A percentile compares a stretch with the other conserved stretches of the same genome.
Evolutionary conservation across 805 yeast genomes (phyloP).

Genomic region (Cyberlindnera mrakii): DNA sequence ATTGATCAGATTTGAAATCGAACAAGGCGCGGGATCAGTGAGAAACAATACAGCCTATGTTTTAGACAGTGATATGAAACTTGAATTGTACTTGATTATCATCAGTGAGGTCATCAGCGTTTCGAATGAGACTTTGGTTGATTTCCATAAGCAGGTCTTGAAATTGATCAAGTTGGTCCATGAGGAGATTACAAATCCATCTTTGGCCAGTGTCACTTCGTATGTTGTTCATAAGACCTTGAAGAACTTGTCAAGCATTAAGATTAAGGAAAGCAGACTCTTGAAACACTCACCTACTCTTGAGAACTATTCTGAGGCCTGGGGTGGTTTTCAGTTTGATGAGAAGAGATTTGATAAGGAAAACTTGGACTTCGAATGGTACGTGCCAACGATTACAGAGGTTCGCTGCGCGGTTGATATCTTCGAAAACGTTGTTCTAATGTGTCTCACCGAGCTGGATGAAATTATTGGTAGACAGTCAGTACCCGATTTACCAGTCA

Average conservation of each 20-base stretch:
- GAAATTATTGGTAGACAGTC: slow-evolving; percentile 24
- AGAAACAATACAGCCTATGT: slow-evolving; percentile 59
- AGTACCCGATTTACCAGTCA: slow-evolving; percentile 22
- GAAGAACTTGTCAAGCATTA: slow-evolving; percentile 55
- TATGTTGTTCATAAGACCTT: slow-evolving; percentile 64
- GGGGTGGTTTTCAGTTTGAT: slow-evolving; percentile 74
- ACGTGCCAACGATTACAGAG: slow-evolving; percentile 52
- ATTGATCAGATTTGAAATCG: slow-evolving; percentile 58
- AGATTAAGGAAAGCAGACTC: slow-evolving; percentile 49
- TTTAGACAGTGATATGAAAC: slow-evolving; percentile 69
- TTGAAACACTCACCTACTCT: slow-evolving; percentile 39
- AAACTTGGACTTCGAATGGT: slow-evolving; percentile 66
- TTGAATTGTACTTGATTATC: slow-evolving; percentile 66
- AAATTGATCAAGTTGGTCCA: slow-evolving; percentile 28
- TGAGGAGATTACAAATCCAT: slow-evolving; percentile 37
- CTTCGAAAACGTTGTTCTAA: slow-evolving; percentile 43
- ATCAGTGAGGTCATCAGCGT: slow-evolving; percentile 67
- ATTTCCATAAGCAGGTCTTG: slow-evolving; percentile 37
- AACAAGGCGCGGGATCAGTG: slow-evolving; percentile 73
- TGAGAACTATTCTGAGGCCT: slow-evolving; percentile 38
- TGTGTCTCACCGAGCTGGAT: slow-evolving; percentile 38
- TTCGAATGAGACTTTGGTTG: slow-evolving; percentile 47
- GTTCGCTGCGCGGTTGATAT: slow-evolving; percentile 54
- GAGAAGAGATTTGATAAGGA: slow-evolving; percentile 40
- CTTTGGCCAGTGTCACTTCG: slow-evolving; percentile 52